Evolutionary conservation across 2,329 filamentous ascomycete species (phyloP), one percentile per base, ranked within the genome.

Genomic region (Colletotrichum sp.): DNA sequence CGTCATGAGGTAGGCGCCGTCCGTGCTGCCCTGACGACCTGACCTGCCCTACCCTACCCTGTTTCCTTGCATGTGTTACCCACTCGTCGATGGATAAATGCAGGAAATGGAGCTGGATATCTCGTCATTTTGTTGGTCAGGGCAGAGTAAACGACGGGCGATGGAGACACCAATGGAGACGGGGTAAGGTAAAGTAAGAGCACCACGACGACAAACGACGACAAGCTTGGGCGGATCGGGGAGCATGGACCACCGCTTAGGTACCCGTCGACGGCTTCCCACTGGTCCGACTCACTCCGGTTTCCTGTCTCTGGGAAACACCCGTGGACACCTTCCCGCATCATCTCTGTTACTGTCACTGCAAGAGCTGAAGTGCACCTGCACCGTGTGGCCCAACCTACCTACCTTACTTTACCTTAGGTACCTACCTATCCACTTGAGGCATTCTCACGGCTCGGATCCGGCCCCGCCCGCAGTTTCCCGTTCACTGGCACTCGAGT

Each of bases 211-310:
- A 39, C 26, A 36, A 44, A 34, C 63, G 26, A 21, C 36, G 30
- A 28, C 66, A 64, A 57, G 15, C 34, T 30, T 60, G 28, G 44
- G 65, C 44, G 55, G 64, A 62, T 59, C 24, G 63, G 49, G 34
- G 32, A 76, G 70, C 73, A 73, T 73, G 44, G 73, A 64, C 73
- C 73, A 76, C 73, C 69, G 73, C 73, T 76, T 76, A 76, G 73
- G 73, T 55, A 21, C 13, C 21, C 44, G 44, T 36, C 32, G 55
- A 55, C 55, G 26, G 26, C 44, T 64, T 76, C 63, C 57, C 64
- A 76, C 73, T 73, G 73, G 69, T 34, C 64, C 34, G 64, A 62
- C 21, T 21, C 30, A n/a, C 39, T 68, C 69, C 70, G 21, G 73
- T 65, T 72, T 76, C 73, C 70, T 68, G 69, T 65, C 64, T 73